Percentiles rank a stretch among this genome's conserved stretches.
These are phyloP conservation scores for Eucalyptus cloeziana DNA, from an alignment of 345 rosid species.

Conservation along the genomic window DNA sequence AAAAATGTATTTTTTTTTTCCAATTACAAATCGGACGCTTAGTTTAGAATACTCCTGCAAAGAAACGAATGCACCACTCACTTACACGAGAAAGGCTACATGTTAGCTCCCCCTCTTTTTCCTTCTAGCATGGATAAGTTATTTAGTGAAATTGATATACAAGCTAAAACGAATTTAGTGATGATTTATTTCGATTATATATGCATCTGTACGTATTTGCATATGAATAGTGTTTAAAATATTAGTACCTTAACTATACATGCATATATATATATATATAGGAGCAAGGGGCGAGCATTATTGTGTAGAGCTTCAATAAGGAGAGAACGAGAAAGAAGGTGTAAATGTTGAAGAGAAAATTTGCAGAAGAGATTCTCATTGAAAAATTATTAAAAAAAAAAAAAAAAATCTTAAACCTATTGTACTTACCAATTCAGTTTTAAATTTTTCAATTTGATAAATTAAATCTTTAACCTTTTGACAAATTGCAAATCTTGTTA, in stretches of 20 bases:
- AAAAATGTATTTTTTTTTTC: background rate
- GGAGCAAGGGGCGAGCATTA: background rate
- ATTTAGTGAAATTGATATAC: background rate
- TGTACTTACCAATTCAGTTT: too few relatives aligned
- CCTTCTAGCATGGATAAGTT: background rate
- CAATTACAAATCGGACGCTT: background rate
- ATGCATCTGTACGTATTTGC: background rate
- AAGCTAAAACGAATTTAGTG: background rate
- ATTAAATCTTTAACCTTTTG: too few relatives aligned
- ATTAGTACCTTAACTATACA: background rate
- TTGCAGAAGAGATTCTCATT: background rate
- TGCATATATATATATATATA: background rate
- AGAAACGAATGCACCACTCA: background rate
- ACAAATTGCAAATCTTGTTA: too few relatives aligned
- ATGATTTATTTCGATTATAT: background rate
- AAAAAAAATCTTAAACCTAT: fast-evolving
- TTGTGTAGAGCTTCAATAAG: background rate
- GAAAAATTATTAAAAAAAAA: too few relatives aligned
- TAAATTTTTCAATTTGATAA: too few relatives aligned
- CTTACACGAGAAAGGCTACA: background rate
- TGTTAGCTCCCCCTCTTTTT: background rate
- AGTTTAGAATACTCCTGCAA: background rate
- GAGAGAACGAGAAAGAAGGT: background rate
- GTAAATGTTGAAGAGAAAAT: background rate
- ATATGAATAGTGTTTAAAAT: background rate